Conservation (phyloP, 768 basidiomycete species). For the Leccinellum luteum region DNA sequence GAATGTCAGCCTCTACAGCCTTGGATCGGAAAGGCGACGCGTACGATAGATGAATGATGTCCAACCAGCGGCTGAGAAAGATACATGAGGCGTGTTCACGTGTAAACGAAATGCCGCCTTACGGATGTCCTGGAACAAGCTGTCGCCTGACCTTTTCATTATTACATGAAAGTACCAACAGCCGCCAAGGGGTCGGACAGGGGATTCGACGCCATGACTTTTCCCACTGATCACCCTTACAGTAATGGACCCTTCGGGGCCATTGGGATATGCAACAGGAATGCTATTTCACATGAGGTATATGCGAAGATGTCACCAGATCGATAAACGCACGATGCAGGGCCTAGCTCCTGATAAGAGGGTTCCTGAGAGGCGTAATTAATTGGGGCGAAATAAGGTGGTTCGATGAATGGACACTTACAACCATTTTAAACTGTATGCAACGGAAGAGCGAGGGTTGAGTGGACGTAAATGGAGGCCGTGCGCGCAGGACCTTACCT, state of each 20-base stretch:
- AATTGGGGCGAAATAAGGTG: background rate
- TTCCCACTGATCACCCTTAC: constrained; percentile 89
- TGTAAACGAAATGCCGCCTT: constrained; percentile 26
- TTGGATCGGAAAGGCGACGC: constrained; percentile 20
- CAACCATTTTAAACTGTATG: constrained; percentile 72
- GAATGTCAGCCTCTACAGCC: background rate
- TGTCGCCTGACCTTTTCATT: constrained; percentile 55
- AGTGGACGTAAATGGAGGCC: constrained; percentile 13
- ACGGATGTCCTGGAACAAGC: constrained; percentile 84
- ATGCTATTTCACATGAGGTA: constrained; percentile 43
- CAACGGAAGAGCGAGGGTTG: constrained; percentile 15
- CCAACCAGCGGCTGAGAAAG: constrained; percentile 70
- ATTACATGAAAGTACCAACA: constrained; percentile 90
- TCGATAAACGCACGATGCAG: constrained; percentile 46
- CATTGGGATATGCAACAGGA: constrained; percentile 70
- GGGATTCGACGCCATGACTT: constrained; percentile 82
- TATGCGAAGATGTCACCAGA: background rate
- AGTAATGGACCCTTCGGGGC: constrained; percentile 60
- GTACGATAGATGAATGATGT: constrained; percentile 83
- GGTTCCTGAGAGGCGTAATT: constrained; percentile 50
- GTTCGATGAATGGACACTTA: constrained; percentile 24
- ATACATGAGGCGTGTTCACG: background rate
- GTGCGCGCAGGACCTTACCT: constrained; percentile 36
- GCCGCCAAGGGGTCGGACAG: constrained; percentile 87
- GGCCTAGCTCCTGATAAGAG: constrained; percentile 78